phyloP scores from a whole-genome alignment of 345 rosid species.

The Geranium rotundifolium region DNA sequence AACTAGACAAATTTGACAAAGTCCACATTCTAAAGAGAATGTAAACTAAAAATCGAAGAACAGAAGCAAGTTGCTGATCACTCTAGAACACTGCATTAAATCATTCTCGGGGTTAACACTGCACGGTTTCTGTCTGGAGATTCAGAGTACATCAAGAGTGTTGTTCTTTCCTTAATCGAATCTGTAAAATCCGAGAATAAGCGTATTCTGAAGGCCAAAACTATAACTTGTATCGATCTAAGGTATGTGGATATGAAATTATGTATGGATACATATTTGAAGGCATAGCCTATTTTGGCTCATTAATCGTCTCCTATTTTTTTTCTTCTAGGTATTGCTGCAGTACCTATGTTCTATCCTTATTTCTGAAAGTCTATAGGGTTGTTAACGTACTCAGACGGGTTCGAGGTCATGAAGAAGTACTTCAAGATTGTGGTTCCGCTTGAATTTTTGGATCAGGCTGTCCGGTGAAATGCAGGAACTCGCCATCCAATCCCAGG shows the following conservation, averaged over 20 bases:
- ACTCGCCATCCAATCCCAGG: slow-evolving; percentile 21
- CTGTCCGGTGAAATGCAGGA: slow-evolving; percentile 70
- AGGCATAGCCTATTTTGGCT: background rate
- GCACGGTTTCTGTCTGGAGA: slow-evolving; percentile 79
- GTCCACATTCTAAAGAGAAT: slow-evolving; percentile 92
- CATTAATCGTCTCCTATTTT: slow-evolving; percentile 6
- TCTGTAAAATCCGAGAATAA: slow-evolving; percentile 69
- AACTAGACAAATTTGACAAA: slow-evolving; percentile 58
- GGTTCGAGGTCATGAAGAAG: slow-evolving; percentile 47
- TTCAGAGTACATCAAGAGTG: slow-evolving; percentile 38
- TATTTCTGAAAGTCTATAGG: slow-evolving; percentile 57
- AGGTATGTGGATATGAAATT: slow-evolving; percentile 33
- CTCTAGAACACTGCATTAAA: slow-evolving; percentile 65
- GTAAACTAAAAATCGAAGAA: slow-evolving; percentile 88
- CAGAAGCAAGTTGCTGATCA: slow-evolving; percentile 63
- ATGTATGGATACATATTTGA: background rate
- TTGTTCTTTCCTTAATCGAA: slow-evolving; percentile 53
- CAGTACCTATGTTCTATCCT: slow-evolving; percentile 52
- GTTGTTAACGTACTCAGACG: slow-evolving; percentile 50
- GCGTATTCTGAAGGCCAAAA: slow-evolving; percentile 47
- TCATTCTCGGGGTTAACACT: slow-evolving; percentile 79
- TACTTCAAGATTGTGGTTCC: slow-evolving; percentile 43
- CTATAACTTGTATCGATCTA: slow-evolving; percentile 46
- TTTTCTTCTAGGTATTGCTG: slow-evolving; percentile 46
- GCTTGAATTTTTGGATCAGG: slow-evolving; percentile 66